Evolutionary conservation across 2,329 filamentous ascomycete genomes (phyloP).

Genomic region (Aotearoamyces nothofagi): DNA sequence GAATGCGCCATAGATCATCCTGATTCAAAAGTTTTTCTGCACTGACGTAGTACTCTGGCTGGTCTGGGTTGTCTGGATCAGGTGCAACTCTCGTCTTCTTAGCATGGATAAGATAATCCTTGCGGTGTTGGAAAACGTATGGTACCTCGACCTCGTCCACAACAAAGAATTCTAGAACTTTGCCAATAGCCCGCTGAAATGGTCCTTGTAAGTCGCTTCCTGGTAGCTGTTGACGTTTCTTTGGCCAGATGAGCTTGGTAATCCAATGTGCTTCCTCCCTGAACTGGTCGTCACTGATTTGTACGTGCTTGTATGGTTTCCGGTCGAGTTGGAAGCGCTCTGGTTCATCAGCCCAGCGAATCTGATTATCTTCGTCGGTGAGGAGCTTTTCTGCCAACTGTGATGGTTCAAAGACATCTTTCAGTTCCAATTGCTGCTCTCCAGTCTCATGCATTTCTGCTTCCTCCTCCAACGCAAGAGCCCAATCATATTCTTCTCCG

Average conservation of each 20-base stretch:
- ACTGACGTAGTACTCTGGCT: constrained; percentile 55
- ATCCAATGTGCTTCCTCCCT: constrained; percentile 89
- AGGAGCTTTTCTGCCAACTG: constrained; percentile 88
- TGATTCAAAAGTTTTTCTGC: constrained; percentile 86
- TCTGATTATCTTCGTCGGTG: constrained; percentile 87
- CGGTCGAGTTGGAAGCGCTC: constrained; percentile 90
- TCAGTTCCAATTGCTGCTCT: constrained; percentile 77
- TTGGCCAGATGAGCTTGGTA: constrained; percentile 74
- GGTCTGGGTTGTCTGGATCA: constrained; percentile 51
- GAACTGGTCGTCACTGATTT: constrained; percentile 71
- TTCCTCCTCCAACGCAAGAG: constrained; percentile 74
- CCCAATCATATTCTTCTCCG: constrained; percentile 92
- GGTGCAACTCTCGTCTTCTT: constrained; percentile 46
- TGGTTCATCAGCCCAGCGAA: constrained; percentile 77
- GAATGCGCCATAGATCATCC: constrained; percentile 86
- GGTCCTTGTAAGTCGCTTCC: constrained; percentile 58
- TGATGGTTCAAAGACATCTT: constrained; percentile 95
- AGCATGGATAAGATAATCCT: constrained; percentile 91
- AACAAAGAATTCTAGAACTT: constrained; percentile 90
- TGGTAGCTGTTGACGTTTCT: constrained; percentile 41
- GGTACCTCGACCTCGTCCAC: constrained; percentile 90
- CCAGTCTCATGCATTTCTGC: constrained; percentile 66
- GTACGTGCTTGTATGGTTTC: constrained; percentile 71
- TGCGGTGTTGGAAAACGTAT: constrained; percentile 95
- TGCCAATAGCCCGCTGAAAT: constrained; percentile 77